Evolutionary conservation across 768 basidiomycete genomes (phyloP), one percentile per base, ranked within the genome.

Genomic region (Sarcodon sp.): DNA sequence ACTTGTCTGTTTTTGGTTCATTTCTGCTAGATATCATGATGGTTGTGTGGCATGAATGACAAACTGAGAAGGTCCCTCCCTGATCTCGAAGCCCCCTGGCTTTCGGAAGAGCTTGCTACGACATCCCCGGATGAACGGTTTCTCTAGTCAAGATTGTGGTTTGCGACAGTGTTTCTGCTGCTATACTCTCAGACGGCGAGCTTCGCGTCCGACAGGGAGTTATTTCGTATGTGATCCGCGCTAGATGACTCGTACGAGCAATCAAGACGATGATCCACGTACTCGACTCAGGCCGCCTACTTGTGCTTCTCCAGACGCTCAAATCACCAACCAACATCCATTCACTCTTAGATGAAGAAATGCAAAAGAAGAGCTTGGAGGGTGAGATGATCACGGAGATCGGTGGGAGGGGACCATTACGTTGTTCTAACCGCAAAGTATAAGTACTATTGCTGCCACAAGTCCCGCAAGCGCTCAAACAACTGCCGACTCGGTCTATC

Each of bases 111-210:
- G 10, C 55, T 74, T 49, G 76, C 76, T 1, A 68, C 74, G 47
- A 59, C 75, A 36, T 4, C 85, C 84, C 7, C 71, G 33, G 80
- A 86, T 46, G 83, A 89, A 55, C 73, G 75, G 11, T 97, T 94
- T 70, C 80, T 48, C 84, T 90, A 0, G 87, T 91, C 4, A 73
- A 76, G 50, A 73, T 91, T 51, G 81, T 80, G 36, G 83, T 87
- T 18, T 91, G 93, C 6, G 93, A 96, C 58, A 88, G 79, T 52
- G 82, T 92, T 54, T 86, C 83, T 54, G 86, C 90, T 33, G 91
- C 89, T 16, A 70, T 97, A 52, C 83, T 81, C 49, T 70, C 74
- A 39, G 68, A 82, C 44, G 93, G 93, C 44, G 82, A 87, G 51
- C 66, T 97, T 44, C 73, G 85, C 50, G 87, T 83, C 16, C 96